A percentile compares a stretch with the other conserved stretches of the same genome.
Conservation (phyloP, 2,329 filamentous ascomycete genomes). For the Aspergillus sp. region DNA sequence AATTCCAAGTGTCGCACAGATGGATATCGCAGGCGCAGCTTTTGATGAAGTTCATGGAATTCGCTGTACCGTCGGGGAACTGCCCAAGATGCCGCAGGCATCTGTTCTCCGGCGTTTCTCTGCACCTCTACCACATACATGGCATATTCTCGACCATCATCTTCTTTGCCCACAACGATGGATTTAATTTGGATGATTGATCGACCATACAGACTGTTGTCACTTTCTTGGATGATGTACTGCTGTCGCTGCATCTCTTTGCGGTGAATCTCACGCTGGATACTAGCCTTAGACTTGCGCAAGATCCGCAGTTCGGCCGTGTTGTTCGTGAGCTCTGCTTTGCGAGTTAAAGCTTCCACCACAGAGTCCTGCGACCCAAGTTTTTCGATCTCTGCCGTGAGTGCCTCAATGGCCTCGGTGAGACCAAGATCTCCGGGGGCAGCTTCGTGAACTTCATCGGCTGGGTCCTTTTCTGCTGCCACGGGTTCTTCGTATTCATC, state of each 20-base stretch:
- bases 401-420: conserved; percentile 81
- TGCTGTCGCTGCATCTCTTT: conserved; percentile 96
- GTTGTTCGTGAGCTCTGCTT: conserved; percentile 96
- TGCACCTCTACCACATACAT: conserved; percentile 91
- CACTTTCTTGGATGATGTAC: conserved; percentile 95
- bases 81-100: conserved; percentile 93
- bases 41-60: conserved; percentile 92
- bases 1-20: conserved; percentile 89
- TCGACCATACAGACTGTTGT: conserved; percentile 92
- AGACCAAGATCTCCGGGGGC: conserved; percentile 90
- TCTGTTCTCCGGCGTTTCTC: conserved; percentile 85
- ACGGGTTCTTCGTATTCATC: conserved; percentile 77
- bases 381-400: conserved; percentile 89
- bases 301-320: conserved; percentile 87
- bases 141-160: conserved; percentile 89
- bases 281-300: conserved; percentile 86
- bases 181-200: conserved; percentile 86
- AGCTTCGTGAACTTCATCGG: conserved; percentile 86
- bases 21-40: conserved; percentile 75
- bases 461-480: conserved; percentile 56
- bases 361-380: conserved; percentile 83
- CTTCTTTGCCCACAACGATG: conserved; percentile 85
- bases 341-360: conserved; percentile 83
- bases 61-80: conserved; percentile 93
- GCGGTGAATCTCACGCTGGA: conserved; percentile 84